Evolutionary conservation across 2,329 filamentous ascomycete species (phyloP), one percentile per base, ranked within the genome.

Genomic region (Sarocladium brachiariae): DNA sequence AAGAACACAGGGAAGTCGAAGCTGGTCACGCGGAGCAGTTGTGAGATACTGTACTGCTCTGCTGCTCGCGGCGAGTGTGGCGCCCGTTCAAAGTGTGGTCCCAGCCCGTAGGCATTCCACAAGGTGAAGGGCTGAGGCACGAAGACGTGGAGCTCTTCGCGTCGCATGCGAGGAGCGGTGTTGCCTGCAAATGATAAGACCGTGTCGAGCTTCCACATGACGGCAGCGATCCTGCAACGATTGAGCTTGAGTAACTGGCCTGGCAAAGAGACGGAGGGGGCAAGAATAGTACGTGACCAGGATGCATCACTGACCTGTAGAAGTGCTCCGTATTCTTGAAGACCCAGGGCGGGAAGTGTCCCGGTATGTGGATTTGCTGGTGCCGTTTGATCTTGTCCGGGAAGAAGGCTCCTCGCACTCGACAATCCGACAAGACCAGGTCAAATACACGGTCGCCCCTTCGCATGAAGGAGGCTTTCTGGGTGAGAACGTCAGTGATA

Each of bases 101-200:
- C 58, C 0, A 73, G 59, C 0, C 69, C 69, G 18, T 64, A 58
- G 0, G 68, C 52, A 50, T 73, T 70, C 62, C 63, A 72, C 4
- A 65, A 52, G 1, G 63, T 58, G 30, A 63, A 67, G 0, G 70
- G 66, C 0, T 57, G 60, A 2, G 64, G 60, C 10, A 71, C 50
- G 0, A 61, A 56, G 4, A 68, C 56, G 13, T 69, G 63, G 0
- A 73, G 53, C 50, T 73, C 70, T 51, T 71, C 66, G 1, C 62
- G 51, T 4, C 61, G 59, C 0, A 72, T 51, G 0, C 61, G 49
- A 0, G 64, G 59, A 1, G 68, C 59, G 41, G 70, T 61, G 50
- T 57, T 58, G 51, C 49, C 63, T 27, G 60, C 57, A 7, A 64
- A 55, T 25, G 65, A 66, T 7, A 72, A 45, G 25, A 68, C 71